Conservation (phyloP, 768 basidiomycete species). For the Flagelloscypha sp. region DNA sequence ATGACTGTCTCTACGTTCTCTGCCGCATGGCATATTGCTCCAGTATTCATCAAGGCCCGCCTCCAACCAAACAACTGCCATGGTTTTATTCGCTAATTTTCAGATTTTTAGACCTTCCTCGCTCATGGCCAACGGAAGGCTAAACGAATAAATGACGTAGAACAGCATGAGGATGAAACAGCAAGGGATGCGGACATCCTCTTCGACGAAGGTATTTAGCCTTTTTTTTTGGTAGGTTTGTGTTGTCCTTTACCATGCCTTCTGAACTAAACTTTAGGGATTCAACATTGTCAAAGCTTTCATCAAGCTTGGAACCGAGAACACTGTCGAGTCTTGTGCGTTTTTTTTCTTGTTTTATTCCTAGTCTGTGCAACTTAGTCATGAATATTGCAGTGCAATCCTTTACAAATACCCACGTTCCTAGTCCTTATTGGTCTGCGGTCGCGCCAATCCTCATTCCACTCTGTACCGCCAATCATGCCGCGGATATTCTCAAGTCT, state of each 20-base stretch:
- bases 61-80: background rate
- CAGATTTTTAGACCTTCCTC: slow-evolving; percentile 47
- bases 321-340: slow-evolving; percentile 68
- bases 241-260: background rate
- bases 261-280: slow-evolving; percentile 29
- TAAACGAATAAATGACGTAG: slow-evolving; percentile 25
- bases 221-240: background rate
- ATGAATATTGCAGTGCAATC: background rate
- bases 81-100: slow-evolving; percentile 35
- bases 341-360: slow-evolving; percentile 34
- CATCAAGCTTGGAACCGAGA: slow-evolving; percentile 52
- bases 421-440: slow-evolving; percentile 57
- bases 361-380: background rate
- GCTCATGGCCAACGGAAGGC: slow-evolving; percentile 38
- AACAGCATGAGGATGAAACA: slow-evolving; percentile 34
- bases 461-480: slow-evolving; percentile 43
- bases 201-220: slow-evolving; percentile 52
- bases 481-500: slow-evolving; percentile 60
- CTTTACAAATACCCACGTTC: slow-evolving; percentile 64
- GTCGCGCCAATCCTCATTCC: slow-evolving; percentile 53
- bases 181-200: slow-evolving; percentile 54
- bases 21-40: slow-evolving; percentile 47
- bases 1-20: slow-evolving; percentile 49
- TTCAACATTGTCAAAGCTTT: slow-evolving; percentile 71
- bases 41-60: slow-evolving; percentile 22